Conservation (phyloP, 73 alveolate genomes). For the Effrenium voratum region DNA sequence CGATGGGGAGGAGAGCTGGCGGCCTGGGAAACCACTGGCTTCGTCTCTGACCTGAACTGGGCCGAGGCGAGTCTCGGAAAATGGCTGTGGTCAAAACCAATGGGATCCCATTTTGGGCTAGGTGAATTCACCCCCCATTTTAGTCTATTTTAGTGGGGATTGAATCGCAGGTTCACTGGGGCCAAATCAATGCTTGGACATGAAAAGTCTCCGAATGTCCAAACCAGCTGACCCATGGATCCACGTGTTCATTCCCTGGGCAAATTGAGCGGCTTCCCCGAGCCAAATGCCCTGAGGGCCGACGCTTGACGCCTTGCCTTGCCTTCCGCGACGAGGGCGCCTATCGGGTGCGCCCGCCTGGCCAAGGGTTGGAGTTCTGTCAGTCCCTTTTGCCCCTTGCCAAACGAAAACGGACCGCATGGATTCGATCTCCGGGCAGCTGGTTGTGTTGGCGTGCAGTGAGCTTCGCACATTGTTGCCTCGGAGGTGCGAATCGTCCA, state of each 20-base stretch:
- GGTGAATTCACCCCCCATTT: background rate
- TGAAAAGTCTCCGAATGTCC: no score
- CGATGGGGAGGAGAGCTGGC: conserved; percentile 29
- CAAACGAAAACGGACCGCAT: background rate
- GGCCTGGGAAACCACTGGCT: conserved; percentile 92
- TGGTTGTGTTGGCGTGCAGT: background rate
- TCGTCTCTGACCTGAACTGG: conserved; percentile 87
- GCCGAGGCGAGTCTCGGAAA: conserved; percentile 84
- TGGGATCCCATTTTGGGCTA: no score
- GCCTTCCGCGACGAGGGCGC: conserved; percentile 94
- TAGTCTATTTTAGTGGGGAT: no score
- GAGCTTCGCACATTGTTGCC: background rate
- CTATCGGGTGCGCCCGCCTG: conserved; percentile 37
- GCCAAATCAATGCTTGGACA: no score
- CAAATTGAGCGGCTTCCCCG: no score
- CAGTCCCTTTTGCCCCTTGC: background rate
- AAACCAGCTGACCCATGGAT: no score
- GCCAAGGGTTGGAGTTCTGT: background rate
- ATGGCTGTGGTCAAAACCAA: no score
- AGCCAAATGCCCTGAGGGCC: conserved; percentile 57
- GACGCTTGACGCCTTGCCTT: conserved; percentile 88
- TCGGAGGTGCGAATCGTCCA: conserved; percentile 71
- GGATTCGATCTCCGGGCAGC: background rate
- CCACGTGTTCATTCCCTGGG: no score
- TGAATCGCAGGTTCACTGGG: no score